Conservation (phyloP, 495 filamentous ascomycete species). For the Thermothielavioides terrestris region DNA sequence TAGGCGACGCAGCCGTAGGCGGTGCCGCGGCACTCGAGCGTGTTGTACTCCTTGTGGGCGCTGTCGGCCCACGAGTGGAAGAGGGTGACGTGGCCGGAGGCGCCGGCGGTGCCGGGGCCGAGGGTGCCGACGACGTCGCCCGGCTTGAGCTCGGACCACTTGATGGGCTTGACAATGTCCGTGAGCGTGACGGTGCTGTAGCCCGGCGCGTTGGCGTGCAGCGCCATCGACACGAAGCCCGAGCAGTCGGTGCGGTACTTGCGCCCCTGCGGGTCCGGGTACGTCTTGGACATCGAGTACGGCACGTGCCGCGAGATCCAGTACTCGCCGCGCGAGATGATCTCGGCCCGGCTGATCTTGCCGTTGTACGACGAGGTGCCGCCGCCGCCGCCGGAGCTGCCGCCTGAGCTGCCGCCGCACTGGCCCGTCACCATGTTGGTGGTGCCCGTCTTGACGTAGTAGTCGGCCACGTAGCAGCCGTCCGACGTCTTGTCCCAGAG, state of each 20-base stretch:
- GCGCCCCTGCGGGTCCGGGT: slow-evolving; percentile 7
- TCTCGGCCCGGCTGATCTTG: slow-evolving; percentile 6
- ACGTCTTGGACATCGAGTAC: neutral
- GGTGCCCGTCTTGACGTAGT: slow-evolving; percentile 22
- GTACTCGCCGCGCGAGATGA: slow-evolving; percentile 7
- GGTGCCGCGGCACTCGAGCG: slow-evolving; percentile 7
- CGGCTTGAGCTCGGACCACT: neutral
- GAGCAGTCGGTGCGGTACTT: slow-evolving; percentile 12
- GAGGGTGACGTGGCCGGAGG: slow-evolving; percentile 1
- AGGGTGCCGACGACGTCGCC: slow-evolving; percentile 11
- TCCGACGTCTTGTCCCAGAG: slow-evolving; percentile 26
- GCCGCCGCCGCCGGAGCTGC: neutral
- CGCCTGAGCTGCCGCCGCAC: neutral
- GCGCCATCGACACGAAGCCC: slow-evolving; percentile 10
- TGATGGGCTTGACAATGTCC: neutral
- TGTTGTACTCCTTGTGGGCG: neutral
- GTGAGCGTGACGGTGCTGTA: slow-evolving; percentile 8
- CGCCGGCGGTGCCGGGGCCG: slow-evolving; percentile 6
- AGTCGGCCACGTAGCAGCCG: slow-evolving; percentile 22
- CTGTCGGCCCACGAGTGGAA: slow-evolving; percentile 5
- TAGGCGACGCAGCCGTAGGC: slow-evolving; percentile 1
- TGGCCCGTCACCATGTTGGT: slow-evolving; percentile 10
- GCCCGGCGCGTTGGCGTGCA: slow-evolving; percentile 6
- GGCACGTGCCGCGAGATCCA: slow-evolving; percentile 1
- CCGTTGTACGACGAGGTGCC: slow-evolving; percentile 5